Base-by-base conservation (phyloP, 148 eudicot species). In the Beta vulgaris region DNA sequence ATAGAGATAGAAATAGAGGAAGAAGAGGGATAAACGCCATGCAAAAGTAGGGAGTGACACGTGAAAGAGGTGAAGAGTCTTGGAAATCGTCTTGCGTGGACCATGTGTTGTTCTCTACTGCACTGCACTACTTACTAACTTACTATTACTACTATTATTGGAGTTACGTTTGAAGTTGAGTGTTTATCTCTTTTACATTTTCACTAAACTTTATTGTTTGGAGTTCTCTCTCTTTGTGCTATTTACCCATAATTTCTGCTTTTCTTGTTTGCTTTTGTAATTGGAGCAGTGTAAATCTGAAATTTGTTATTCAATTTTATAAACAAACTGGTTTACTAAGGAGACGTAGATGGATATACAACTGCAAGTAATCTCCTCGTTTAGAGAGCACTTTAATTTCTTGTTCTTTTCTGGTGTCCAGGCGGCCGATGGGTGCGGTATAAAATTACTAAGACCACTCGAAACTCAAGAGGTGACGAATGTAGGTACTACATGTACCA, bases 21-120 rank as follows among this genome's bases (percentile, higher is more conserved):
- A 16, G 73, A 42, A 35, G 61, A 73, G 51, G 36, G 13, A 8
- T 19, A 80, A 66, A 75, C 39, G 77, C 73, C 83, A 81, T 81
- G 83, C 83, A 81, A 58, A 76, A 72, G 63, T 34, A 76, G 80
- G 26, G 40, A 48, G 13, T 76, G 83, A 72, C 83, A 81, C 83
- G 83, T 81, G 63, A 76, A 76, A 39, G 23, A 21, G 36, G 76
- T 71, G 76, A 78, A 73, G 71, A 39, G 69, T 7, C 19, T 28
- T 6, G 7, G 34, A 15, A 31, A 31, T 51, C 40, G 55, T 31
- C 15, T 19, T 40, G n/a, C 13, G 37, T 72, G 46, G 13, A 15
- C 25, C 76, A 58, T 65, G 68, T 73, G 74, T 68, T 57, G n/a
- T n/a, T n/a, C n/a, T n/a, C n/a, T n/a, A n/a, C n/a, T n/a, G n/a